Conservation (phyloP, 2,329 filamentous ascomycete species). For the Exophiala oligosperma region DNA sequence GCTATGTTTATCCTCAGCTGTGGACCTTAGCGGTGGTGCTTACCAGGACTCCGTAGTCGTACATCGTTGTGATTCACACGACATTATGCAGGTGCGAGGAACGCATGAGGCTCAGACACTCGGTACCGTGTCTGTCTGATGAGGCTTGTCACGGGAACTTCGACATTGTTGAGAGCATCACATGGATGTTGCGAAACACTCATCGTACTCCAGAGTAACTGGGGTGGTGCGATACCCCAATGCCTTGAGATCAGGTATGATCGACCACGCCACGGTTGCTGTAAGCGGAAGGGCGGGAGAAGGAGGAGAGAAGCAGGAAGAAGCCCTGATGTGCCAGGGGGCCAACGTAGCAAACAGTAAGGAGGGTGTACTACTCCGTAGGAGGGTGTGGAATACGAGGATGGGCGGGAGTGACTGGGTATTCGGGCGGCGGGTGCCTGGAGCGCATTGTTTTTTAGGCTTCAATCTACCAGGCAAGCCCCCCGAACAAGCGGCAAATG, state of each 20-base stretch:
- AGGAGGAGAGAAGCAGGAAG: slow-evolving; percentile 2
- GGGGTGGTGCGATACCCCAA: background rate
- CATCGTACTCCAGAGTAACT: background rate
- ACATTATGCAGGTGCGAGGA: background rate
- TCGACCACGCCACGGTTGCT: slow-evolving; percentile 19
- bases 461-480: background rate
- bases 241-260: background rate
- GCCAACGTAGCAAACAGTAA: background rate
- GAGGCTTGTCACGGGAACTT: background rate
- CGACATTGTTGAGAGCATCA: background rate
- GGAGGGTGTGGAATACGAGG: too few relatives aligned
- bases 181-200: background rate
- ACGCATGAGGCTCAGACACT: background rate
- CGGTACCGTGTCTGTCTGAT: background rate
- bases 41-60: background rate
- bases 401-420: background rate
- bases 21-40: background rate
- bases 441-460: background rate
- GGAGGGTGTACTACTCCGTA: background rate
- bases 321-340: too few relatives aligned
- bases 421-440: background rate
- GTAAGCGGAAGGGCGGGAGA: slow-evolving; percentile 4
- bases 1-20: slow-evolving; percentile 10
- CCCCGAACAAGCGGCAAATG: background rate
- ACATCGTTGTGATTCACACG: background rate